Conservation (phyloP, 345 rosid species). For the Turritis glabra region DNA sequence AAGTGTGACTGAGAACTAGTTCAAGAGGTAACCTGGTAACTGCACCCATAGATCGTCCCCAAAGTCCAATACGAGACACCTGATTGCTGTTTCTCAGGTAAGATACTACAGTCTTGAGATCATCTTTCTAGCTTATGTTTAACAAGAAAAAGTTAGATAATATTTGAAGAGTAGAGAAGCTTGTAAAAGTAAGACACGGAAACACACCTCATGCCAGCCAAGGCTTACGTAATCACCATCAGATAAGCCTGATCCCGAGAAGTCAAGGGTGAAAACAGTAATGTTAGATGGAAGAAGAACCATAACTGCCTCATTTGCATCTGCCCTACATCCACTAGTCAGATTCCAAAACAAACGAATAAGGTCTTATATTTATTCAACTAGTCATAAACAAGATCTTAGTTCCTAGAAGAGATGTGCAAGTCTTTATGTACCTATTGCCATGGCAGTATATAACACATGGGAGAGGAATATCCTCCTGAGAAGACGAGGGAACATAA, state of each 20-base stretch:
- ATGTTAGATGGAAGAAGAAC: constrained; percentile 92
- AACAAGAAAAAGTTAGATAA: constrained; percentile 26
- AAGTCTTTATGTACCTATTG: constrained; percentile 57
- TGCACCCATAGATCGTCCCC: constrained; percentile 99
- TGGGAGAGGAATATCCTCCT: constrained; percentile 74
- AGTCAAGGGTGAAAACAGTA: constrained; percentile 92
- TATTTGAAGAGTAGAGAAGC: constrained; percentile 16
- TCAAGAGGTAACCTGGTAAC: constrained; percentile 76
- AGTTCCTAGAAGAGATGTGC: background rate
- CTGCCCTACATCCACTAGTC: constrained; percentile 96
- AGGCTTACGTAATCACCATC: constrained; percentile 95
- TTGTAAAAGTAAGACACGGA: constrained; percentile 15
- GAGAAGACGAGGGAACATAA: constrained; percentile 66
- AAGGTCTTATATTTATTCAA: constrained; percentile 17
- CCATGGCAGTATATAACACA: constrained; percentile 99
- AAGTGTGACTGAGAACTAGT: constrained; percentile 17
- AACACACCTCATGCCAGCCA: constrained; percentile 94
- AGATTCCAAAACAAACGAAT: constrained; percentile 33
- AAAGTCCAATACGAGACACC: constrained; percentile 83
- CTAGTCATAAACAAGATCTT: constrained; percentile 12
- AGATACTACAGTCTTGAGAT: constrained; percentile 86
- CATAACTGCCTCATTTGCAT: constrained; percentile 96
- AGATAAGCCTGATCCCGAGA: constrained; percentile 97
- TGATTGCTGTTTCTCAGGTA: constrained; percentile 72
- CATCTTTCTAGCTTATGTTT: constrained; percentile 64